These are phyloP conservation scores for Elaeis guineensis DNA, from an alignment of 176 grass and related monocot species.

Conservation along the genomic window DNA sequence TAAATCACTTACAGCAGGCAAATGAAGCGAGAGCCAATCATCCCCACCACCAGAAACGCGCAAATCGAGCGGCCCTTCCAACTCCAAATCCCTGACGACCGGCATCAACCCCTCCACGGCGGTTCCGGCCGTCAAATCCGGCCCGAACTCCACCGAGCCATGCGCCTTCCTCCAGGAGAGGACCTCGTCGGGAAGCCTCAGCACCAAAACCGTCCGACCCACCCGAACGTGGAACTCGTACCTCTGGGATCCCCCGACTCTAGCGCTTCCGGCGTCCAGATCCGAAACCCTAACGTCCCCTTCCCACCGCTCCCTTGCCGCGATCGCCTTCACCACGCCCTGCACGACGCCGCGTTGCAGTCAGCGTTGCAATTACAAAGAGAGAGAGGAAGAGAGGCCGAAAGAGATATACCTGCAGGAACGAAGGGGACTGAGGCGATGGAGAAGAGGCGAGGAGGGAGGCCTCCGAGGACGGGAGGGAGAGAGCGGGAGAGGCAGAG, in stretches of 20 bases:
- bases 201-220: slow-evolving; percentile 15
- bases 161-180: slow-evolving; percentile 37
- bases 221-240: slow-evolving; percentile 60
- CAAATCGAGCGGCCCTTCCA: slow-evolving; percentile 69
- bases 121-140: slow-evolving; percentile 43
- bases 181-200: slow-evolving; percentile 39
- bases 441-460: slow-evolving; percentile 3
- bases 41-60: slow-evolving; percentile 24
- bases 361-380: no score
- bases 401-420: neutral
- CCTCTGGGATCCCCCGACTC: slow-evolving; percentile 34
- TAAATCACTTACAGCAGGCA: slow-evolving; percentile 56
- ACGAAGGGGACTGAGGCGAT: neutral
- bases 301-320: slow-evolving; percentile 67
- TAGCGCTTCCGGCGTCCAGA: slow-evolving; percentile 32
- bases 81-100: slow-evolving; percentile 50
- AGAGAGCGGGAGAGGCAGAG: slow-evolving; percentile 20
- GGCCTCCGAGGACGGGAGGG: neutral
- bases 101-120: slow-evolving; percentile 16
- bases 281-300: slow-evolving; percentile 38
- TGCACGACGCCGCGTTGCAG: neutral
- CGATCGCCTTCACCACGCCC: slow-evolving; percentile 51
- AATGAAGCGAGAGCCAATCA: slow-evolving; percentile 44
- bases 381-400: slow-evolving; percentile 21
- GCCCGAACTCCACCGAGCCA: slow-evolving; percentile 31